phyloP scores from a whole-genome alignment of 495 filamentous ascomycete species.

The Aspergillus mulundensis region DNA sequence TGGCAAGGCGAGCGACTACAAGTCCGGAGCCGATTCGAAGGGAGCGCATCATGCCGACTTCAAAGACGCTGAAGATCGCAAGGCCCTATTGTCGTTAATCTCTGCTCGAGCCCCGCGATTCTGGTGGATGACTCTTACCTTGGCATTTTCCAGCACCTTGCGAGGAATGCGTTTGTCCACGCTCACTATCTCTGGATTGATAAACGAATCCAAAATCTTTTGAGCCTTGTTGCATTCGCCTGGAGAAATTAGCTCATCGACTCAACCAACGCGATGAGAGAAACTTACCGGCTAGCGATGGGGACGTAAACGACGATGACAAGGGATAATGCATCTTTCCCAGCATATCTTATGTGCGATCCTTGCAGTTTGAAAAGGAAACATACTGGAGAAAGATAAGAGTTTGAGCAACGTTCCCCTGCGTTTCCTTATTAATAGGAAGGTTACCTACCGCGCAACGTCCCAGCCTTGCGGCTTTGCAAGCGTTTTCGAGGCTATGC shows the following conservation, averaged over 20 bases:
- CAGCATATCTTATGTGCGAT: background rate
- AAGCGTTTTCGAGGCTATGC: background rate
- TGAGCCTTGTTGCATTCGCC: conserved; percentile 78
- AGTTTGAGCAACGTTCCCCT: background rate
- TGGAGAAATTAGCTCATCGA: conserved; percentile 22
- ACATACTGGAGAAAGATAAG: background rate
- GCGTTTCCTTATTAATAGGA: background rate
- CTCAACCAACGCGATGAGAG: background rate
- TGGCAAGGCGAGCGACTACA: conserved; percentile 80
- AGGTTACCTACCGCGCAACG: background rate
- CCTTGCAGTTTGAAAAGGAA: too few relatives aligned
- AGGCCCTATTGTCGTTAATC: conserved; percentile 57
- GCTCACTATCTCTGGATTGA: conserved; percentile 78
- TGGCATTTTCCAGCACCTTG: conserved; percentile 76
- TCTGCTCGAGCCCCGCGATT: background rate
- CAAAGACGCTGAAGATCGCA: conserved; percentile 84
- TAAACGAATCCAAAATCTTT: conserved; percentile 83
- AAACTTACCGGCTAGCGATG: conserved; percentile 1
- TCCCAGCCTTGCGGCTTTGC: conserved; percentile 1
- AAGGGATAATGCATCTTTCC: conserved; percentile 3
- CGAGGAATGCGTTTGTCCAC: conserved; percentile 90
- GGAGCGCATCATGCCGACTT: conserved; percentile 86
- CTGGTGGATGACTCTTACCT: conserved; percentile 49
- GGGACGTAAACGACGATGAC: background rate
- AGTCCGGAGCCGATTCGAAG: conserved; percentile 85